phyloP scores from a whole-genome alignment of 176 grass and related monocot species.

The Avena insularis region DNA sequence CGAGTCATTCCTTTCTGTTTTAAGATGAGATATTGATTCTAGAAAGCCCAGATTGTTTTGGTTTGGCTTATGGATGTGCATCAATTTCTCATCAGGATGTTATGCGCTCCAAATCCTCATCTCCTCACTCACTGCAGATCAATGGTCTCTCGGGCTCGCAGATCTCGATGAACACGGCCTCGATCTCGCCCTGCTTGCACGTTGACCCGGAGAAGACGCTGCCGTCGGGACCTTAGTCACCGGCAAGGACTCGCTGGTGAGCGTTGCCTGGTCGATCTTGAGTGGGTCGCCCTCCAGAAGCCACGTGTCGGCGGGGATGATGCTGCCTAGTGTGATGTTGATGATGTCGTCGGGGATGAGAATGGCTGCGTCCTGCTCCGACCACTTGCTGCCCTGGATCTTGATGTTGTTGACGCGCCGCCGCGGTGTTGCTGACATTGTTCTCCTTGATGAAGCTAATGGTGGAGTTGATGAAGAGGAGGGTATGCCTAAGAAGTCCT shows the following conservation, averaged over 20 bases:
- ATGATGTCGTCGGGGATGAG: constrained; percentile 86
- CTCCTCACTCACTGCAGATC: no score
- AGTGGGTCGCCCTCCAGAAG: constrained; percentile 82
- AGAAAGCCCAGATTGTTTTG: no score
- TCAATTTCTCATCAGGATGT: no score
- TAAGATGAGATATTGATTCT: no score
- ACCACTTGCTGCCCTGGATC: constrained; percentile 72
- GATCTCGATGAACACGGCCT: constrained; percentile 65
- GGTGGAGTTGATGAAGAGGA: constrained; percentile 91
- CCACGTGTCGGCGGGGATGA: constrained; percentile 80
- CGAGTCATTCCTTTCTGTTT: no score
- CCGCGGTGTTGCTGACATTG: constrained; percentile 83
- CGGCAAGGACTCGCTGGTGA: constrained; percentile 82
- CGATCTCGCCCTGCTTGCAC: constrained; percentile 96
- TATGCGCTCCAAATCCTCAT: no score
- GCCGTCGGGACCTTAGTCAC: constrained; percentile 70
- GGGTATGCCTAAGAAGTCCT: constrained; percentile 84
- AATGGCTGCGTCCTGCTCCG: constrained; percentile 79
- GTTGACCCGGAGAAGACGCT: constrained; percentile 88
- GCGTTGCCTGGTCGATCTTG: constrained; percentile 90
- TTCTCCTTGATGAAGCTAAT: constrained; percentile 94
- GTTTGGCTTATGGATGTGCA: no score
- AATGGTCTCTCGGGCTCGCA: no score
- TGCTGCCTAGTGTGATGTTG: constrained; percentile 91
- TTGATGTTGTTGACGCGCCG: constrained; percentile 48